phyloP scores from a whole-genome alignment of 768 basidiomycete genomes.

The Termitomyces sp. region DNA sequence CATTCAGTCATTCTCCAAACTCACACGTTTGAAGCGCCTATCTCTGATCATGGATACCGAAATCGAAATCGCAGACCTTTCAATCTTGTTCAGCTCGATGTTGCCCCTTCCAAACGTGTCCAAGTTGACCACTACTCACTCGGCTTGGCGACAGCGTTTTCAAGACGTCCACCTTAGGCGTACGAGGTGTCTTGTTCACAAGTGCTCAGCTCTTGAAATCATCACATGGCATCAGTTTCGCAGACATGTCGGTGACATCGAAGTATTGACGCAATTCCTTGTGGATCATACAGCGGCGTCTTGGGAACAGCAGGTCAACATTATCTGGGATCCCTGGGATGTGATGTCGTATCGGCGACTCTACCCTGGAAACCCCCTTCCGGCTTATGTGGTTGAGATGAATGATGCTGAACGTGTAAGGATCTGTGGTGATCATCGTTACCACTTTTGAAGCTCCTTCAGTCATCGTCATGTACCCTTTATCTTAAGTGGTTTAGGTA shows the following conservation, averaged over 20 bases:
- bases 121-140: neutral
- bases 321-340: constrained; percentile 1
- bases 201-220: neutral
- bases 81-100: neutral
- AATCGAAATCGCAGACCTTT: neutral
- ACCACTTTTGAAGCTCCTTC: neutral
- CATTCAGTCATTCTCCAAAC: neutral
- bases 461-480: neutral
- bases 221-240: constrained; percentile 3
- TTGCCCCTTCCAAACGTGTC: neutral
- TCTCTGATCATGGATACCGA: constrained; percentile 1
- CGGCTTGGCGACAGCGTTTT: neutral
- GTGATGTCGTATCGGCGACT: neutral
- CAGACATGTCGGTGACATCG: neutral
- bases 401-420: neutral
- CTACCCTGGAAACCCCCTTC: neutral
- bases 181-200: neutral
- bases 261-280: neutral
- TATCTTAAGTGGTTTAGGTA: neutral
- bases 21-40: neutral
- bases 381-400: neutral
- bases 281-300: neutral
- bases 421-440: neutral
- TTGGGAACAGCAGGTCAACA: neutral
- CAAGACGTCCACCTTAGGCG: neutral